These are phyloP conservation scores for Cucurbita argyrosperma DNA, from an alignment of 306 rosid species.

Conservation along the genomic window DNA sequence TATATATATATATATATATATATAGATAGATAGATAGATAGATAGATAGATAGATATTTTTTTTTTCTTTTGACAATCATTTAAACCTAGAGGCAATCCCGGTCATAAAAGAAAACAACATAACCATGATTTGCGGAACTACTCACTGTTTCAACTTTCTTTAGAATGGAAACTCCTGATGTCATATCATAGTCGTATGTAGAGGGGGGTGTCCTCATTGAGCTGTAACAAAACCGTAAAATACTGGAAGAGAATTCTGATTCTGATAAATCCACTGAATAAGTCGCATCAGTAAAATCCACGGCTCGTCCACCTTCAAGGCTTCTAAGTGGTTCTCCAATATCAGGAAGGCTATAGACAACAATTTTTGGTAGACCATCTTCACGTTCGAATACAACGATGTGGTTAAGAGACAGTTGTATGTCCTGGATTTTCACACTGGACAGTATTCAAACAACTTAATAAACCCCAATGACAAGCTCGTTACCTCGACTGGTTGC, in stretches of 20 bases:
- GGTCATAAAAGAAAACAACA: neutral
- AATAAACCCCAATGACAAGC: slow-evolving; percentile 15
- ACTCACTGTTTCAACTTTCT: slow-evolving; percentile 74
- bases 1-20: too few species aligned
- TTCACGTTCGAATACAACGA: slow-evolving; percentile 64
- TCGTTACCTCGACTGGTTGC: neutral
- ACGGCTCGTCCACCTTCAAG: slow-evolving; percentile 52
- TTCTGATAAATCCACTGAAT: slow-evolving; percentile 36
- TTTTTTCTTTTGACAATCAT: neutral
- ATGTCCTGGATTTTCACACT: slow-evolving; percentile 77
- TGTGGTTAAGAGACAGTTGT: slow-evolving; percentile 53
- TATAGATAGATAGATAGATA: too few species aligned
- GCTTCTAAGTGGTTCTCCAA: slow-evolving; percentile 44
- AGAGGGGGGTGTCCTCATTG: slow-evolving; percentile 71
- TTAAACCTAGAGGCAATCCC: neutral
- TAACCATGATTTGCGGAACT: neutral
- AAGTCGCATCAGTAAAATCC: slow-evolving; percentile 57
- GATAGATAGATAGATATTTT: too few species aligned
- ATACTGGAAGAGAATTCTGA: slow-evolving; percentile 61
- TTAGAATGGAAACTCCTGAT: slow-evolving; percentile 44
- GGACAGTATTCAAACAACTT: slow-evolving; percentile 18
- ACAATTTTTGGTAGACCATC: slow-evolving; percentile 62
- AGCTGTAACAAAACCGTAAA: slow-evolving; percentile 66
- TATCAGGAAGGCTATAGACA: slow-evolving; percentile 53
- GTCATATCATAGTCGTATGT: slow-evolving; percentile 87